phyloP scores from a whole-genome alignment of 352 stramenopile species.

The Pythium rhizo-oryzae region DNA sequence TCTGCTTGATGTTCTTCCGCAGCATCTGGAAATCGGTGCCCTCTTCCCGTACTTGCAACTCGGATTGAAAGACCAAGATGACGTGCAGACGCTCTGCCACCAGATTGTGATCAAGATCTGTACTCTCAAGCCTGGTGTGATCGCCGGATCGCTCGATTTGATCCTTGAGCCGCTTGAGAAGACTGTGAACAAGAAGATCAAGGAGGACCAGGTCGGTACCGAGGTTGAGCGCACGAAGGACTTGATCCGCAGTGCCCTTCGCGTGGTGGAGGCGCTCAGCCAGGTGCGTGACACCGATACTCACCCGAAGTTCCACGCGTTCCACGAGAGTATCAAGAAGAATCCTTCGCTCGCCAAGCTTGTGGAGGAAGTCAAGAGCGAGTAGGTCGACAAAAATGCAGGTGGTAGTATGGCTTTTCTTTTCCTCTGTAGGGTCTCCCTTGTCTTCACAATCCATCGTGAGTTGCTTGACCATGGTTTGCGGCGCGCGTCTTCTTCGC shows the following conservation, averaged over 20 bases:
- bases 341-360: constrained; percentile 63
- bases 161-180: constrained; percentile 95
- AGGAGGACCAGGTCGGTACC: constrained; percentile 94
- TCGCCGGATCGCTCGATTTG: constrained; percentile 87
- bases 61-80: constrained; percentile 93
- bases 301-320: constrained; percentile 67
- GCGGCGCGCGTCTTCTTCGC: constrained; percentile 8
- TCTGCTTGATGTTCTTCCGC: constrained; percentile 93
- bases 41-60: constrained; percentile 95
- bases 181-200: constrained; percentile 96
- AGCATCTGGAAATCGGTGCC: constrained; percentile 89
- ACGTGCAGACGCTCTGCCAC: constrained; percentile 97
- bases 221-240: constrained; percentile 97
- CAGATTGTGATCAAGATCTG: constrained; percentile 97
- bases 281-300: constrained; percentile 71
- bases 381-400: constrained; percentile 24
- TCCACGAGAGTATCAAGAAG: constrained; percentile 71
- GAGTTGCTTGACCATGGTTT: constrained; percentile 12
- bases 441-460: constrained; percentile 42
- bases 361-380: constrained; percentile 68
- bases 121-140: constrained; percentile 66
- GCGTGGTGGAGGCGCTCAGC: constrained; percentile 81
- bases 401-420: neutral
- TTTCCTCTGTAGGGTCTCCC: neutral
- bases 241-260: constrained; percentile 95